Percentiles rank a stretch among this genome's conserved stretches.
phyloP scores from a whole-genome alignment of 352 stramenopile species.

The Phytophthora citricola region DNA sequence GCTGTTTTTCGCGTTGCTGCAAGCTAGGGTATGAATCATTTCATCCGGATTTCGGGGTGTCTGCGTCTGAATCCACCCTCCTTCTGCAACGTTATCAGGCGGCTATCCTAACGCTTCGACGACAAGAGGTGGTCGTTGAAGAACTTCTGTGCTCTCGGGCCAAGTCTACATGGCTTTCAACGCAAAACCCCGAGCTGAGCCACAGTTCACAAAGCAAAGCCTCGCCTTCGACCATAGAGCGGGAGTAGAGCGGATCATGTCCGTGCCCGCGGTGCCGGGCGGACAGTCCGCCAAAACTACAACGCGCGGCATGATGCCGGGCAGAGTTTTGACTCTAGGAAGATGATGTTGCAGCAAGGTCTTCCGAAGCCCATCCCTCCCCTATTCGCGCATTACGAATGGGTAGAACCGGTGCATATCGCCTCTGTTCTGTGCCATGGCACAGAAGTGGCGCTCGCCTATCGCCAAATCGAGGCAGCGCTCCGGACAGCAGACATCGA shows the following conservation, averaged over 20 bases:
- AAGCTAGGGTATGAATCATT: not conserved
- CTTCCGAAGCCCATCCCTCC: constrained; percentile 5
- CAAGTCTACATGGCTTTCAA: not conserved
- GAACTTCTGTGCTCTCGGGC: not conserved
- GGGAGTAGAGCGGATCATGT: constrained; percentile 8
- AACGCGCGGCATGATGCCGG: constrained; percentile 9
- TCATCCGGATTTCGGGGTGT: constrained; percentile 8
- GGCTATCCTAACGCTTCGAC: constrained; percentile 7
- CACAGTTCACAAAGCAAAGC: constrained; percentile 4
- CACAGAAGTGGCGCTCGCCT: constrained; percentile 12
- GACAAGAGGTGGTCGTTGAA: constrained; percentile 3
- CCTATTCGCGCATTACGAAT: constrained; percentile 21
- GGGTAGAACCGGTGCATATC: constrained; percentile 8
- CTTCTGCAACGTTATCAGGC: constrained; percentile 9
- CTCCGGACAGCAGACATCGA: not conserved
- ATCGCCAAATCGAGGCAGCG: constrained; percentile 17
- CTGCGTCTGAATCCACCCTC: not conserved
- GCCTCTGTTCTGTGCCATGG: not conserved
- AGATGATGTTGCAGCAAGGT: constrained; percentile 15
- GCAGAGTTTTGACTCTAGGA: not conserved
- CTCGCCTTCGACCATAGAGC: constrained; percentile 17
- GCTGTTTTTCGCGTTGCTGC: constrained; percentile 10
- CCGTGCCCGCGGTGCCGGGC: constrained; percentile 11
- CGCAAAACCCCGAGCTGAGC: not conserved
- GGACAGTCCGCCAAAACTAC: constrained; percentile 13